Percentiles rank a stretch among this genome's conserved stretches.
phyloP scores from a whole-genome alignment of 176 grass and related monocot genomes.

The Bothriochloa decipiens region DNA sequence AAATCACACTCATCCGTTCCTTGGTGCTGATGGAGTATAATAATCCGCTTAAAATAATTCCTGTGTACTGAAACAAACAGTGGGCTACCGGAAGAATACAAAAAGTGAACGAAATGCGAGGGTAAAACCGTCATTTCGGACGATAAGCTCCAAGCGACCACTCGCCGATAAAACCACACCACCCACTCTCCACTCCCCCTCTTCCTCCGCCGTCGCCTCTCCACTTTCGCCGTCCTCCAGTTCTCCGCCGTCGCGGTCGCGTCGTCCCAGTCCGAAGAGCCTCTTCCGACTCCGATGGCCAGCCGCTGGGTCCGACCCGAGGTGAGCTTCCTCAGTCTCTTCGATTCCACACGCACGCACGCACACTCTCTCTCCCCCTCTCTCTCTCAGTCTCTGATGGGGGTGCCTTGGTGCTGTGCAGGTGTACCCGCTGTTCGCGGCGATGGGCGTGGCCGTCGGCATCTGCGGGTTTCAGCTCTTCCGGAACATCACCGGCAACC shows the following conservation, averaged over 20 bases:
- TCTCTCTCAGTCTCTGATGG: background rate
- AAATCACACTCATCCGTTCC: background rate
- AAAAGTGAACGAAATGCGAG: background rate
- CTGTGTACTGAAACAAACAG: background rate
- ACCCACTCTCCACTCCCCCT: conserved; percentile 5
- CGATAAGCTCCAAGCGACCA: conserved; percentile 8
- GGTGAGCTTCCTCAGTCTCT: conserved; percentile 34
- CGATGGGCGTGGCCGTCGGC: conserved; percentile 64
- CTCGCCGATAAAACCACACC: conserved; percentile 32
- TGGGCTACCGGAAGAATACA: background rate
- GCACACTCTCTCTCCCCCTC: background rate
- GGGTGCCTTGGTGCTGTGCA: conserved; percentile 20
- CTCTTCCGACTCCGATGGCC: conserved; percentile 53
- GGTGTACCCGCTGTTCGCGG: conserved; percentile 95
- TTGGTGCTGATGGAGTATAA: background rate
- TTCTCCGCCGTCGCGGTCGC: conserved; percentile 49
- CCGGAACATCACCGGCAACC: conserved; percentile 79
- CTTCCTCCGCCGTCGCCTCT: conserved; percentile 30
- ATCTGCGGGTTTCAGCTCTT: conserved; percentile 70
- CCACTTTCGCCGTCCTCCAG: no score
- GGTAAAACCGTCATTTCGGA: conserved; percentile 38
- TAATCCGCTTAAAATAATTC: background rate
- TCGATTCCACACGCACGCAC: background rate
- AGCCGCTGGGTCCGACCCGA: conserved; percentile 83
- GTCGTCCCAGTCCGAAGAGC: background rate